Base-by-base conservation (phyloP, 2,329 filamentous ascomycete genomes). In the Diaporthe citri region DNA sequence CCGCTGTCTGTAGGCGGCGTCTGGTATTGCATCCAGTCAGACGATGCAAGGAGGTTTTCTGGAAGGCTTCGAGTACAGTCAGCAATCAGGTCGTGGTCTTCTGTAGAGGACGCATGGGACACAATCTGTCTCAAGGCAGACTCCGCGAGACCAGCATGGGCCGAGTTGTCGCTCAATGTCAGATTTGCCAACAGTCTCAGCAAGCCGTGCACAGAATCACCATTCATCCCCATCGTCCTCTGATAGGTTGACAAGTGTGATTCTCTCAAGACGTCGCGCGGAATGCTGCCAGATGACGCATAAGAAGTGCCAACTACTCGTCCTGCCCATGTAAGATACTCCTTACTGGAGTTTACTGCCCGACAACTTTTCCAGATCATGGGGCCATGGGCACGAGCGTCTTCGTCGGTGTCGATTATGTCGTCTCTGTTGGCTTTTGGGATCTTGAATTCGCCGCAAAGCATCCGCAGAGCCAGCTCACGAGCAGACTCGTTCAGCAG, bases 271-370 rank as follows among this genome's bases (percentile, higher is more conserved):
- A 94, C 86, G 66, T 90, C 90, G 48, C 86, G 82, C 22, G 91
- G 90, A 8, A 95, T 88, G 72, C 91, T 87, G 2, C 95, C 95
- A 39, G 92, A 94, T 22, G 94, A 90, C 52, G 93, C 92, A 83
- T 96, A 98, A 0, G 95, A 93, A 81, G 95, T 91, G 10, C 97
- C 97, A 59, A 98, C 87, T 2, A 96, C 93, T 77, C 93, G 90
- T 4, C 94, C 96, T 59, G 94, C 94, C 97, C 97, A 99, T 1
- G 94, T 86, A 0, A 95, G 86, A 81, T 97, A 98, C 22, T 91
- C 89, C 36, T 90, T 85, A 73, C 92, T 93, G 22, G 93, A 86
- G 2, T 89, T 85, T 51, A 89, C 86, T n/a, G 90, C 87, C 74
- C 90, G 88, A 78, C 95, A 94, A 56, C 94, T 95, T 80, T 93